A percentile compares a stretch with the other conserved stretches of the same genome.
These are phyloP conservation scores for Castanea crenata DNA, from an alignment of 306 rosid species.

Conservation along the genomic window DNA sequence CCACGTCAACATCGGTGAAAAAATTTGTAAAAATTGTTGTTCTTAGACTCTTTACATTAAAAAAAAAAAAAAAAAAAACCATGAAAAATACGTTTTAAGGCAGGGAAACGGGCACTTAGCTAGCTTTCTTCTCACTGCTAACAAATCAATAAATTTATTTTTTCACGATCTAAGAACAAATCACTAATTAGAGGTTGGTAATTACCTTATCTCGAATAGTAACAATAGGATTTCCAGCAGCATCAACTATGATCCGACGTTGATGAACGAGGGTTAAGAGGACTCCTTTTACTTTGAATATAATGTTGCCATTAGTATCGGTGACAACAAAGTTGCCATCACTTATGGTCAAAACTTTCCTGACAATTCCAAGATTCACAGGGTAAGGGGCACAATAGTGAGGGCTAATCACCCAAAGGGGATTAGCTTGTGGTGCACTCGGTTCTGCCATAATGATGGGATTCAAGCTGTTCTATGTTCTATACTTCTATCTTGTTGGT, in stretches of 20 bases:
- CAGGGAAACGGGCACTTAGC: too few species aligned
- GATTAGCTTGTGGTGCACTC: slow-evolving; percentile 4
- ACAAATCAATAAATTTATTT: neutral
- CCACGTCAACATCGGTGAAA: too few species aligned
- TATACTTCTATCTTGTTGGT: too few species aligned
- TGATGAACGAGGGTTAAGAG: slow-evolving; percentile 18
- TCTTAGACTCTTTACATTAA: too few species aligned
- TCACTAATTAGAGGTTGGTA: too few species aligned
- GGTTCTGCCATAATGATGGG: slow-evolving; percentile 5
- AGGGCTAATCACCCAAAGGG: slow-evolving; percentile 29
- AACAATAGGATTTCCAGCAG: slow-evolving; percentile 37
- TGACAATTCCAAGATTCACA: slow-evolving; percentile 36
- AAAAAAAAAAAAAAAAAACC: too few species aligned
- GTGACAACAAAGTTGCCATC: slow-evolving; percentile 42
- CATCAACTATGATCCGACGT: slow-evolving; percentile 42
- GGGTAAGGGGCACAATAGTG: slow-evolving; percentile 44
- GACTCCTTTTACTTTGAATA: slow-evolving; percentile 41
- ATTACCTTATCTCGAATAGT: slow-evolving; percentile 40
- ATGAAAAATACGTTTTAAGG: too few species aligned
- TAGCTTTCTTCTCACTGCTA: too few species aligned
- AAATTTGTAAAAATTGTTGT: too few species aligned
- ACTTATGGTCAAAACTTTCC: slow-evolving; percentile 29
- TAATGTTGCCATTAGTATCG: slow-evolving; percentile 42
- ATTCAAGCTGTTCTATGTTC: too few species aligned
- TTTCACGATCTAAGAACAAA: neutral